Evolutionary conservation across 179 eudicot species (phyloP).

Genomic region (Patellifolia procumbens): DNA sequence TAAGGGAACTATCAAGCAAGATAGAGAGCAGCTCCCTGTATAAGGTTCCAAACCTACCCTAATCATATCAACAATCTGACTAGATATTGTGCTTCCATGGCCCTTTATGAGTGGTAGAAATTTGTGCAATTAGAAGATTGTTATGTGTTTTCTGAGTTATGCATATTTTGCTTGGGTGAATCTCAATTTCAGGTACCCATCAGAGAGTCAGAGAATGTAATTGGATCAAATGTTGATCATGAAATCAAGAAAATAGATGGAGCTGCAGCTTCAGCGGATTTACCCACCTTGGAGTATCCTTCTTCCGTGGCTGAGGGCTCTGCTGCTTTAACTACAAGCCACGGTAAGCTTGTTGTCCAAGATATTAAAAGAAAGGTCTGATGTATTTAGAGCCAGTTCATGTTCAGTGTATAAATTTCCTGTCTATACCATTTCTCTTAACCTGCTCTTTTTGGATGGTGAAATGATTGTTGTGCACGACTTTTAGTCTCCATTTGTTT

Average conservation of each 20-base stretch:
- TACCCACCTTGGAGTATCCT: slow-evolving; percentile 19
- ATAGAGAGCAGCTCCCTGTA: no score
- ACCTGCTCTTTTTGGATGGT: background rate
- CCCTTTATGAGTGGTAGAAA: background rate
- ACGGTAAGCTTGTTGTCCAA: slow-evolving; percentile 27
- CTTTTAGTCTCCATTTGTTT: no score
- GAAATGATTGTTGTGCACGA: no score
- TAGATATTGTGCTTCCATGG: background rate
- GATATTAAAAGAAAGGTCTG: background rate
- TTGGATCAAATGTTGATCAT: slow-evolving; percentile 9
- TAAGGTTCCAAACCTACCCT: background rate
- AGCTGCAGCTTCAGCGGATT: slow-evolving; percentile 24
- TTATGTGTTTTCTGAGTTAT: background rate
- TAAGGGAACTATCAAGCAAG: no score
- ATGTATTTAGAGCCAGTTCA: background rate
- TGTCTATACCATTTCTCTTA: background rate
- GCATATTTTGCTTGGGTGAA: slow-evolving; percentile 2
- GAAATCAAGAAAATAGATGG: slow-evolving; percentile 27
- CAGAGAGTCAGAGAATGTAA: slow-evolving; percentile 13
- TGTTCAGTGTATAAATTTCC: background rate
- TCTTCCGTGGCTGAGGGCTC: slow-evolving; percentile 25
- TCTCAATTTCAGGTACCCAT: slow-evolving; percentile 27
- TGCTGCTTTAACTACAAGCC: slow-evolving; percentile 21
- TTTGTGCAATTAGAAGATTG: background rate
- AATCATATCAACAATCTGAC: background rate